phyloP scores from a whole-genome alignment of 2,329 filamentous ascomycete genomes.

The Gliomastix tumulicola region DNA sequence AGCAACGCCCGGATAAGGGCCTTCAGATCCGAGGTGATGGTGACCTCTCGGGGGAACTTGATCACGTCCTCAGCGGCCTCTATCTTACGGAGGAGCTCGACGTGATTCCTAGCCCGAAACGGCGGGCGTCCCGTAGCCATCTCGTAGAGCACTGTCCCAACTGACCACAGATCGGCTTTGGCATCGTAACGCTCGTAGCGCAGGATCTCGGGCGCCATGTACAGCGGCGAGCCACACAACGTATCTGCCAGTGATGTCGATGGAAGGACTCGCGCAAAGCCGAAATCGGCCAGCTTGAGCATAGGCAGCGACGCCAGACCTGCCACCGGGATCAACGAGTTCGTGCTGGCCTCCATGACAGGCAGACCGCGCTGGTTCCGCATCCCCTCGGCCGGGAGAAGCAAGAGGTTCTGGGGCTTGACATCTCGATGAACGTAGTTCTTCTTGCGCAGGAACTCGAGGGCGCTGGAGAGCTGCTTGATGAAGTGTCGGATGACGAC shows the following conservation, averaged over 20 bases:
- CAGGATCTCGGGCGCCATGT: slow-evolving; percentile 98
- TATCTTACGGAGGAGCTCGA: slow-evolving; percentile 87
- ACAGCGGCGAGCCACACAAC: slow-evolving; percentile 89
- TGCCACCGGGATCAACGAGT: slow-evolving; percentile 72
- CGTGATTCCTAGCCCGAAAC: slow-evolving; percentile 88
- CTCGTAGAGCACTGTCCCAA: slow-evolving; percentile 91
- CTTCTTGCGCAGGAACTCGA: slow-evolving; percentile 77
- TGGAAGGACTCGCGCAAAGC: slow-evolving; percentile 90
- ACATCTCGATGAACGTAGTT: slow-evolving; percentile 95
- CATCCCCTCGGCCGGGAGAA: slow-evolving; percentile 76
- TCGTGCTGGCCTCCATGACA: slow-evolving; percentile 68
- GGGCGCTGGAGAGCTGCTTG: slow-evolving; percentile 86
- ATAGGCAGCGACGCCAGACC: slow-evolving; percentile 84
- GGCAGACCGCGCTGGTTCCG: slow-evolving; percentile 46
- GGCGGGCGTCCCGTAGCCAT: slow-evolving; percentile 89
- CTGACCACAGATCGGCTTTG: slow-evolving; percentile 95
- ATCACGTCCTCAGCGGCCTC: slow-evolving; percentile 83
- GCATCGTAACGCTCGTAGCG: slow-evolving; percentile 97
- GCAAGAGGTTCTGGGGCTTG: slow-evolving; percentile 91
- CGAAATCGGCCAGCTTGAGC: slow-evolving; percentile 97
- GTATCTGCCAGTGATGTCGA: slow-evolving; percentile 91
- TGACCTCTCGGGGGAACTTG: slow-evolving; percentile 67
- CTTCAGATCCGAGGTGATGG: slow-evolving; percentile 71
- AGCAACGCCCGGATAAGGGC: slow-evolving; percentile 71
- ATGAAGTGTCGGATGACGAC: slow-evolving; percentile 95